These are phyloP conservation scores for Penicillium sp. DNA, from an alignment of 2,329 filamentous ascomycete species.

Conservation along the genomic window DNA sequence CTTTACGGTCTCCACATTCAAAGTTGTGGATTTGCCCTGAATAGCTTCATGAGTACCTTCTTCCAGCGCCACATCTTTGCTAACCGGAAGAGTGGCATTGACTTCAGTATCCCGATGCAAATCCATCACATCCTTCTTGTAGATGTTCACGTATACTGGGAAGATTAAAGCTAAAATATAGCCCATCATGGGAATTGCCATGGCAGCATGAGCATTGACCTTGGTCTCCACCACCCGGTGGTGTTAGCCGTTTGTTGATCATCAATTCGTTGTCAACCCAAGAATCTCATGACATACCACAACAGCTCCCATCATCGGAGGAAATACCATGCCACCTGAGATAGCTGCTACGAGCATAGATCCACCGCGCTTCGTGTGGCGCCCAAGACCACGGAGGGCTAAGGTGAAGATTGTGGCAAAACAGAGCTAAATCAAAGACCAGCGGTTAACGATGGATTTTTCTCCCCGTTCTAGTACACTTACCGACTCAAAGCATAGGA, in stretches of 20 bases:
- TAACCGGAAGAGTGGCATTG: slow-evolving; percentile 13
- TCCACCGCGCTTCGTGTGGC: slow-evolving; percentile 68
- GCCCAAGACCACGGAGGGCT: slow-evolving; percentile 56
- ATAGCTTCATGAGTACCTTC: slow-evolving; percentile 1
- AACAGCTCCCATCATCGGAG: slow-evolving; percentile 64
- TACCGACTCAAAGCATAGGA: slow-evolving; percentile 30
- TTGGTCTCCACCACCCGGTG: slow-evolving; percentile 13
- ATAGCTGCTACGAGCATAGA: slow-evolving; percentile 67
- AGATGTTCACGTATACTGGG: slow-evolving; percentile 29
- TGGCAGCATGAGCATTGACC: slow-evolving; percentile 24
- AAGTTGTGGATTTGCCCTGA: slow-evolving; percentile 7
- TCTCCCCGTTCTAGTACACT: too few species aligned
- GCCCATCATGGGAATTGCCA: slow-evolving; percentile 27
- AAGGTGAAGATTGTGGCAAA: slow-evolving; percentile 76
- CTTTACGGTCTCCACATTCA: slow-evolving; percentile 3
- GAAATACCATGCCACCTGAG: slow-evolving; percentile 66
- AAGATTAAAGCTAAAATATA: slow-evolving; percentile 26
- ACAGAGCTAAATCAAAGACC: slow-evolving; percentile 41
- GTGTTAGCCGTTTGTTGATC: not conserved
- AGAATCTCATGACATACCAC: slow-evolving; percentile 40
- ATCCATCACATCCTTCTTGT: slow-evolving; percentile 26
- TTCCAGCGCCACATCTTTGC: slow-evolving; percentile 18
- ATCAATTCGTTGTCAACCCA: not conserved
- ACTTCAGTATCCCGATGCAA: slow-evolving; percentile 22
- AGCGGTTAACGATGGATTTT: too few species aligned